Base-by-base conservation (phyloP, 2,329 filamentous ascomycete species). In the Gaeumannomyces sp. region DNA sequence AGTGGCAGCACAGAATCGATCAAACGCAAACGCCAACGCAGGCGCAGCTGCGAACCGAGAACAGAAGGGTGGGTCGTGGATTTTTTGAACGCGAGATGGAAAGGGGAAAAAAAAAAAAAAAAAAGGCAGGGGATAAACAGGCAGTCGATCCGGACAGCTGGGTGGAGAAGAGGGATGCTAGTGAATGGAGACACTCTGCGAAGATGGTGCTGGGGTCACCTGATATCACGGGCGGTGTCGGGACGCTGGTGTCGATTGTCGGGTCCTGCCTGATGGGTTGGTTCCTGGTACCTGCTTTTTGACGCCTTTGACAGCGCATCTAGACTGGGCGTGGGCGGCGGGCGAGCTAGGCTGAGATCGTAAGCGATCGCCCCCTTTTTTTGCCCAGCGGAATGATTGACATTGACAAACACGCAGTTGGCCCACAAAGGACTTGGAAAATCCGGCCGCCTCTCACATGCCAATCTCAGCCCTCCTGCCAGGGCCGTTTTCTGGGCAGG, bases 261-360 rank as follows among this genome's bases (percentile, higher is more conserved):
- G 33, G 13, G 33, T 35, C 11, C 33, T n/a, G n/a, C n/a, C n/a
- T 22, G 13, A 22, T 22, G 3, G 3, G 38, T 45, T 16, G 38
- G 45, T 53, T 53, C 45, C 45, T 53, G 45, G 45, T 53, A 53
- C 45, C 45, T 53, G 45, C 45, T 53, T 53, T 53, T 53, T 11
- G 45, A 53, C 22, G 45, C 45, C 14, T 11, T 53, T 25, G 45
- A 53, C 45, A 25, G 45, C 33, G 33, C 8, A 14, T 35, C 33
- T 35, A 35, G 33, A 8, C 13, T 35, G 33, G 33, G 10, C 13
- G 33, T 10, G 10, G 33, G 33, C n/a, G n/a, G n/a, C 45, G 22
- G 38, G 38, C 38, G 16, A 35, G 33, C 33, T 35, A 14, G 33
- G 33, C 33, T 35, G 33, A 35, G 33, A 35, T 35, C 33, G 11